A percentile compares a stretch with the other conserved stretches of the same genome.
phyloP scores from a whole-genome alignment of 768 basidiomycete genomes.

The Tephrocybe rancida region DNA sequence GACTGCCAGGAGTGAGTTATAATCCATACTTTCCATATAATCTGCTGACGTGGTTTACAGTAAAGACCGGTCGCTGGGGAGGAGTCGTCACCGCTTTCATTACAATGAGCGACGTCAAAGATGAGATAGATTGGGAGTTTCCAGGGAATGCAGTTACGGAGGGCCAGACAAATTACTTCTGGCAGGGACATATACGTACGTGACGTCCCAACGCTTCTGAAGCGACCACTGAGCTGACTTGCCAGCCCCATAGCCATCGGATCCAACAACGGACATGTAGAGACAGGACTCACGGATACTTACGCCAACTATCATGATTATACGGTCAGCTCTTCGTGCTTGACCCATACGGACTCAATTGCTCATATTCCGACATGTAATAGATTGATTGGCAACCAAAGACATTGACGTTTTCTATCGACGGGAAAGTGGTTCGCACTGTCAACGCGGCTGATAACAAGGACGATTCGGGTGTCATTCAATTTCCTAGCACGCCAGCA shows the following conservation, averaged over 20 bases:
- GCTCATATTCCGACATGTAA: background rate
- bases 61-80: constrained; percentile 78
- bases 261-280: constrained; percentile 49
- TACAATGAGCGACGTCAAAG: constrained; percentile 82
- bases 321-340: constrained; percentile 47
- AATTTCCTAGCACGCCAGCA: constrained; percentile 79
- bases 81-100: constrained; percentile 87
- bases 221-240: background rate
- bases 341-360: background rate
- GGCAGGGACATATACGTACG: constrained; percentile 72
- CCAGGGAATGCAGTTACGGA: constrained; percentile 62
- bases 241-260: constrained; percentile 32
- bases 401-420: constrained; percentile 65
- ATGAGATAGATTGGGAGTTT: constrained; percentile 90
- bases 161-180: constrained; percentile 83
- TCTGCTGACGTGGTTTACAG: constrained; percentile 31
- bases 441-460: constrained; percentile 61
- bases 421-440: constrained; percentile 72
- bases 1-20: constrained; percentile 54
- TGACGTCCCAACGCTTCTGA: constrained; percentile 6
- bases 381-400: constrained; percentile 85
- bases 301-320: constrained; percentile 76
- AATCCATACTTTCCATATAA: background rate
- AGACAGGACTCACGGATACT: constrained; percentile 59
- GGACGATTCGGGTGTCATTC: constrained; percentile 53